Base-by-base conservation (phyloP, 495 filamentous ascomycete species). In the Parachaetomium inaequale region DNA sequence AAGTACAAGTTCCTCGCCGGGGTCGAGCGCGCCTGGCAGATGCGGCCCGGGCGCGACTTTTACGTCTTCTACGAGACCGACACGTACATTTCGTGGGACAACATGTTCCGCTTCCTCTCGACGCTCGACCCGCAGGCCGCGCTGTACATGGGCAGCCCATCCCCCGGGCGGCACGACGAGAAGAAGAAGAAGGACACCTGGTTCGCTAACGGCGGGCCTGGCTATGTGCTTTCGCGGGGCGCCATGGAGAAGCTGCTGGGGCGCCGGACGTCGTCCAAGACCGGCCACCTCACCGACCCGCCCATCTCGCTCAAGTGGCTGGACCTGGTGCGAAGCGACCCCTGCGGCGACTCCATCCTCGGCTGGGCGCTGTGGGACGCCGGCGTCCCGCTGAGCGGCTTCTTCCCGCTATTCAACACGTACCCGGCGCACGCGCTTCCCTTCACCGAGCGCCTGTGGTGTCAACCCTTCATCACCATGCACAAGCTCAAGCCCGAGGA, bases 1-100 rank as follows among this genome's bases (percentile, higher is more conserved):
- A 88, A 87, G 68, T 89, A 84, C 79, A 90, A 89, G 71, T 88
- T 88, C 67, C 74, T 90, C 7, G 84, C 85, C 4, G 85, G 86
- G 77, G 78, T 88, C 63, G 78, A 83, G 45, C 74, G 82, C 31
- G 81, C 85, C 21, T 81, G 81, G 67, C 66, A 70, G 29, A 72
- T 77, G 69, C 71, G 74, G 14, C 79, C 81, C n/a, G 68, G 79
- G 12, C 78, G 75, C 17, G 78, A 83, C 40, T 90, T 85, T 85
- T 90, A 84, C 65, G 79, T 89, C 47, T 88, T 89, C 69, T 81
- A 87, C 67, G 87, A 89, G 62, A 82, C 83, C 0, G 87, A 90
- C 68, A 87, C 86, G 1, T 89, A 87, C 66, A 36, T 67, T 12
- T 40, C 87, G 49, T 88, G 85, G 85, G 75, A 81, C 66, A 87